Evolutionary conservation across 164 flowering plant genomes (phyloP), one percentile per base, ranked within the genome.

Genomic region (Annona cherimola): DNA sequence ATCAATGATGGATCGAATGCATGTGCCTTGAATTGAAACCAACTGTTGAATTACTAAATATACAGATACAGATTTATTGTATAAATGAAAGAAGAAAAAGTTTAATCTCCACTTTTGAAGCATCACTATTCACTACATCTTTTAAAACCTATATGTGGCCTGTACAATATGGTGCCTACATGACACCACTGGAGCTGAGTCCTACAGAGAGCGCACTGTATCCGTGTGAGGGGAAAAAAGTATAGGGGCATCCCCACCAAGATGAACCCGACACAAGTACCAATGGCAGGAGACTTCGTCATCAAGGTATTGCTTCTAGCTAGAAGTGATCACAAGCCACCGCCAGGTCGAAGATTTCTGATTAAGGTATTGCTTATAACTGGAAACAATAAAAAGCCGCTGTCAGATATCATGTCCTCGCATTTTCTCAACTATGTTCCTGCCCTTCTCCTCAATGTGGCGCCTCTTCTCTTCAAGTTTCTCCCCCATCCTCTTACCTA

Each of bases 401-500:
- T 57, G 4, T 39, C 71, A 71, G n/a, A 16, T 50, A 46, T 72
- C 74, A 46, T 72, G 84, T 67, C 86, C 87, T 82, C 87, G 79
- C 93, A 92, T 90, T 83, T 84, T 93, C 75, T 93, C 99, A 14
- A 93, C 97, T 72, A 96, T 83, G 70, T 76, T 70, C 80, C 88
- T 86, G 62, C 99, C 73, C 82, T 79, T 90, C 54, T 88, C 93
- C 81, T 91, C 98, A 16, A 95, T 64, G 60, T 85, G 78, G 4
- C 96, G 93, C 79, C 89, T 87, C 82, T 89, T 88, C 78, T 90
- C 99, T 79, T 90, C 99, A 3, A 95, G 75, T 78, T 91, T 95
- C 76, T 93, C 99, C 7, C 95, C 86, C 97, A 96, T 80, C 79
- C 89, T 96, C 87, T 89, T 93, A 67, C 96, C 87, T 68, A 93